Evolutionary conservation across 768 basidiomycete genomes (phyloP), one percentile per base, ranked within the genome.

Genomic region (Rhizopogon rudus): DNA sequence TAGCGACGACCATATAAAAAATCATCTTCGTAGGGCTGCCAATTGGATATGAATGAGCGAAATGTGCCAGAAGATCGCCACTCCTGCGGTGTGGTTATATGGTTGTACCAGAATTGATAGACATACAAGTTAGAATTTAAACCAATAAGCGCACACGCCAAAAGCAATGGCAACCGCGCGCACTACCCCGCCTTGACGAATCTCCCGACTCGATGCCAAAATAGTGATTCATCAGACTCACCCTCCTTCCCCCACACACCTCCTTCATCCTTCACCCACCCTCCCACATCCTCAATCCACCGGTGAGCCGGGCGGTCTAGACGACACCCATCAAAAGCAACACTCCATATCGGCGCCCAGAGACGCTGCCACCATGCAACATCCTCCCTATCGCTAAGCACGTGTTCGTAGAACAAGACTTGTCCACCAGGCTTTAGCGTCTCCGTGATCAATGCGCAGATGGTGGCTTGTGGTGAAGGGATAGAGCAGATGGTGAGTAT

Each of bases 21-120:
- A 0, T 94, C 93, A 67, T 98, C 94, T 73, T 96, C 86, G 63
- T 97, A 95, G 1, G 92, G 91, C 91, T 95, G 68, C 46, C 33
- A 3, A 46, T 50, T 29, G 40, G n/a, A 25, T 49, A 56, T 28
- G 28, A 35, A 17, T 53, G 49, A 37, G 37, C 29, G 35, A 33
- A 9, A 33, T 33, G 8, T 33, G 8, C 31, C 8, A 33, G 31
- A 33, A 33, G 31, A 5, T 33, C 9, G 31, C 7, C 31, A 1
- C 31, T 6, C 8, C 9, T 33, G 25, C 4, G 3, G 25, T 25
- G 25, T 25, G 25, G 25, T 5, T 5, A 25, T 25, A 25, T 25
- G 25, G 25, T 25, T 25, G 25, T 25, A 25, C 25, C 25, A 25
- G 25, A 25, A 25, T 25, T 5, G 25, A 9, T 33, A 7, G 7